phyloP scores from a whole-genome alignment of 805 yeast species.

The Candida loeiensis region DNA sequence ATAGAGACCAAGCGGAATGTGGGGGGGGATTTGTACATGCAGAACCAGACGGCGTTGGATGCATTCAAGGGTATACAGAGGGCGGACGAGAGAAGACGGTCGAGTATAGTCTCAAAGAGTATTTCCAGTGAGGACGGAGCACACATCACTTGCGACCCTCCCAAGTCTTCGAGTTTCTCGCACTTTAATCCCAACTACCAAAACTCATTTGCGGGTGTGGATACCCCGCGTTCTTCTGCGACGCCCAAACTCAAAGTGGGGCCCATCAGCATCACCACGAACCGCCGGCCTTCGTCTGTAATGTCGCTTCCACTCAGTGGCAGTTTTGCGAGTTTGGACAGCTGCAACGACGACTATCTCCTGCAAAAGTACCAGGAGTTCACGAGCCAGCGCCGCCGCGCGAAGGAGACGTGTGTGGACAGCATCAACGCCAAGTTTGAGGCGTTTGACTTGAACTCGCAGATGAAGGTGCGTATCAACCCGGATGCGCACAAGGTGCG shows the following conservation, averaged over 20 bases:
- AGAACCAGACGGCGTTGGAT: constrained; percentile 40
- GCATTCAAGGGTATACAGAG: constrained; percentile 42
- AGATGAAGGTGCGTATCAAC: constrained; percentile 25
- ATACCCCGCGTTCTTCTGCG: not conserved
- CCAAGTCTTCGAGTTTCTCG: not conserved
- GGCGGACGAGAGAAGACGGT: constrained; percentile 37
- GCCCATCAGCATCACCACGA: constrained; percentile 26
- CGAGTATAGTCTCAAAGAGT: constrained; percentile 23
- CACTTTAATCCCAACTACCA: not conserved
- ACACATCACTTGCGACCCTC: not conserved
- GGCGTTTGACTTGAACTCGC: constrained; percentile 33
- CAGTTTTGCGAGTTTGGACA: constrained; percentile 75
- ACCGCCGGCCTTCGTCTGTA: constrained; percentile 56
- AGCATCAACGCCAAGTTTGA: constrained; percentile 32
- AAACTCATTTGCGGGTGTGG: not conserved
- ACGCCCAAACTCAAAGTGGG: constrained; percentile 24
- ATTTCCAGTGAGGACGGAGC: constrained; percentile 5
- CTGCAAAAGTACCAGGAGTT: constrained; percentile 36
- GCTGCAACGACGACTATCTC: constrained; percentile 58
- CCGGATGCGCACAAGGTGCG: constrained; percentile 5
- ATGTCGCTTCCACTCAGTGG: constrained; percentile 66
- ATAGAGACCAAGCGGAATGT: constrained; percentile 45
- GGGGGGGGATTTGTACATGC: constrained; percentile 42
- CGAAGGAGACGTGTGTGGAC: constrained; percentile 10
- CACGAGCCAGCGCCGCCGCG: constrained; percentile 12